Conservation (phyloP, 1,284 basidiomycete species). For the Cerioporus squamosus region DNA sequence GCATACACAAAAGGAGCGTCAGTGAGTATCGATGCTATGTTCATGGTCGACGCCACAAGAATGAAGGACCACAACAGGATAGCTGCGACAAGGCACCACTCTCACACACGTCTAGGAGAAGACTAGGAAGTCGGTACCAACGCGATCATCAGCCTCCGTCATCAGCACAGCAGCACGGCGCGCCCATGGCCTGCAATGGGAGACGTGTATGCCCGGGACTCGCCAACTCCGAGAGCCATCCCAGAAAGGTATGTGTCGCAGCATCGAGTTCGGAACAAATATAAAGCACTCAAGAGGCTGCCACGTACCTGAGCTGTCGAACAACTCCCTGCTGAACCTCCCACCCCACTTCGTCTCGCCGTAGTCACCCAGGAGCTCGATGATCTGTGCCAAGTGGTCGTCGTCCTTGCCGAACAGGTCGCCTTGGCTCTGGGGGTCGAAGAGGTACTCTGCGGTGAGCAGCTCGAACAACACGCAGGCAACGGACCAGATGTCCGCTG, state of each 20-base stretch:
- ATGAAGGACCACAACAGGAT: conserved; percentile 4
- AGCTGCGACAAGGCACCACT: background rate
- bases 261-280: conserved; percentile 5
- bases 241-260: conserved; percentile 34
- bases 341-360: conserved; percentile 81
- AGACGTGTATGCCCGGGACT: background rate
- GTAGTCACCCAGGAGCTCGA: conserved; percentile 84
- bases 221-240: conserved; percentile 31
- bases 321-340: conserved; percentile 83
- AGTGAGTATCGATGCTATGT: conserved; percentile 3
- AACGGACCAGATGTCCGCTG: conserved; percentile 89
- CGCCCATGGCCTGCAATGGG: background rate
- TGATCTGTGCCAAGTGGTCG: conserved; percentile 93
- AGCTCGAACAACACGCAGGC: conserved; percentile 89
- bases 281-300: background rate
- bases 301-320: conserved; percentile 73
- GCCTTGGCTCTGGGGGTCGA: conserved; percentile 85
- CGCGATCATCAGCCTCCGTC: conserved; percentile 3
- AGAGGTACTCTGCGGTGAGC: conserved; percentile 86
- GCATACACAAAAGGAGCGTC: background rate
- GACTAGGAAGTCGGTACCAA: conserved; percentile 5
- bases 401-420: conserved; percentile 91
- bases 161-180: conserved; percentile 9
- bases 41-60: conserved; percentile 10
- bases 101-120: conserved; percentile 1